These are phyloP conservation scores for Lycium ferocissimum DNA, from an alignment of 257 asterid species.

Conservation along the genomic window DNA sequence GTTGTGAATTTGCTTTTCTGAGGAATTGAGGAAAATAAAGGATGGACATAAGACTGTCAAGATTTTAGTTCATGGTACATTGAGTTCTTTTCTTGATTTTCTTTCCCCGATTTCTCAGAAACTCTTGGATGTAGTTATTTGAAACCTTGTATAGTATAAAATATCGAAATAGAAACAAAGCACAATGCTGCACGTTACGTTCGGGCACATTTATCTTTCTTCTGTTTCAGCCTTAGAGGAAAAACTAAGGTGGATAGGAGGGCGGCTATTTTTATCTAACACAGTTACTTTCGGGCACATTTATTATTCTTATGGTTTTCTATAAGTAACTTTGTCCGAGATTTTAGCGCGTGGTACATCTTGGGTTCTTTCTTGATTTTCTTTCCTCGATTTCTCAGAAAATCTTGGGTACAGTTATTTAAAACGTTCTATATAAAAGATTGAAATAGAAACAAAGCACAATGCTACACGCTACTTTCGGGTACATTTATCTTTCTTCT, in stretches of 20 bases:
- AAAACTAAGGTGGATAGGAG: background rate
- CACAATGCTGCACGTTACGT: background rate
- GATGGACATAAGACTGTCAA: background rate
- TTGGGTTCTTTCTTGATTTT: constrained; percentile 19
- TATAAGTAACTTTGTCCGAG: background rate
- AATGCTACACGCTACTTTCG: background rate
- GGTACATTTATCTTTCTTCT: background rate
- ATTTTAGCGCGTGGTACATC: background rate
- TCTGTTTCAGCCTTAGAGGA: background rate
- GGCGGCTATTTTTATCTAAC: background rate
- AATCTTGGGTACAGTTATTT: background rate
- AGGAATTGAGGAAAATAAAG: background rate
- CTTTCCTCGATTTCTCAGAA: background rate
- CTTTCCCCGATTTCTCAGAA: background rate
- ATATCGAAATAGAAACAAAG: constrained; percentile 13
- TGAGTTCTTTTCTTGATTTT: background rate
- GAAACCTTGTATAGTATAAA: background rate
- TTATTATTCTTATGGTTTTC: background rate
- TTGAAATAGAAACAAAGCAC: constrained; percentile 8
- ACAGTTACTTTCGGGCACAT: too few relatives aligned
- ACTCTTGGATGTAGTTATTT: background rate
- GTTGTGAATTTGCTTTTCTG: background rate
- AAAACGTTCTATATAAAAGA: background rate
- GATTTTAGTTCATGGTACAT: background rate
- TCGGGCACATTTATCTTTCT: background rate